Evolutionary conservation across 2,329 filamentous ascomycete genomes (phyloP).

Genomic region (Fusarium avenaceum): DNA sequence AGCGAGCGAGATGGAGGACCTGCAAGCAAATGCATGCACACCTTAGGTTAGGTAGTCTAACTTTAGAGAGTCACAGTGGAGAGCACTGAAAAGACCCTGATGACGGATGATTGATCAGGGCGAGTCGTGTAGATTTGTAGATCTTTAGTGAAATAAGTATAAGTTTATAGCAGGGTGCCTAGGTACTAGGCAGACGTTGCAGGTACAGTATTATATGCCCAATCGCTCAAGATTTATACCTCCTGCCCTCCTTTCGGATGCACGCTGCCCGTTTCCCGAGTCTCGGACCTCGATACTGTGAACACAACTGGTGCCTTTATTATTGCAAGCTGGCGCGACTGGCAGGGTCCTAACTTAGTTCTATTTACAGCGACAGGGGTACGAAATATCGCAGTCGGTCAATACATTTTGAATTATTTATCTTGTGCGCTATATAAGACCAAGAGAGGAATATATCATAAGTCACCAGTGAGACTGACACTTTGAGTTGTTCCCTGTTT

Average conservation of each 20-base stretch:
- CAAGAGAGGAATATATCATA: background rate
- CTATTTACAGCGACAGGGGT: slow-evolving; percentile 19
- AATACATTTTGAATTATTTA: slow-evolving; percentile 9
- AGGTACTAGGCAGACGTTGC: background rate
- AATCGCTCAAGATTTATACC: background rate
- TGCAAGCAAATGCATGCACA: slow-evolving; percentile 7
- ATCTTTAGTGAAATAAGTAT: background rate
- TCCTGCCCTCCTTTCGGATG: background rate
- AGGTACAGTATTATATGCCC: background rate
- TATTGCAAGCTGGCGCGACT: slow-evolving; percentile 19
- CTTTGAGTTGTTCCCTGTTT: background rate
- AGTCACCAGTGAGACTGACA: background rate
- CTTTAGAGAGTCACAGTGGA: slow-evolving; percentile 11
- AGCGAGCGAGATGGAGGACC: background rate
- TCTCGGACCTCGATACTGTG: slow-evolving; percentile 1
- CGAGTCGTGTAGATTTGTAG: slow-evolving; percentile 6
- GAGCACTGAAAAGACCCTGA: slow-evolving; percentile 28
- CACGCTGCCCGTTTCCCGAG: slow-evolving; percentile 5
- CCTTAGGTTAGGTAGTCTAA: background rate
- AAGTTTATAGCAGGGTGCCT: background rate
- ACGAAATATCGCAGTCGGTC: slow-evolving; percentile 7
- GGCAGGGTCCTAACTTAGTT: slow-evolving; percentile 25
- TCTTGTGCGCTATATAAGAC: background rate
- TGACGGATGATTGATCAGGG: slow-evolving; percentile 31
- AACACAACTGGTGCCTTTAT: slow-evolving; percentile 7